Percentiles rank a stretch among this genome's conserved stretches.
Conservation (phyloP, 2,329 filamentous ascomycete species). For the Monosporascus ibericus region DNA sequence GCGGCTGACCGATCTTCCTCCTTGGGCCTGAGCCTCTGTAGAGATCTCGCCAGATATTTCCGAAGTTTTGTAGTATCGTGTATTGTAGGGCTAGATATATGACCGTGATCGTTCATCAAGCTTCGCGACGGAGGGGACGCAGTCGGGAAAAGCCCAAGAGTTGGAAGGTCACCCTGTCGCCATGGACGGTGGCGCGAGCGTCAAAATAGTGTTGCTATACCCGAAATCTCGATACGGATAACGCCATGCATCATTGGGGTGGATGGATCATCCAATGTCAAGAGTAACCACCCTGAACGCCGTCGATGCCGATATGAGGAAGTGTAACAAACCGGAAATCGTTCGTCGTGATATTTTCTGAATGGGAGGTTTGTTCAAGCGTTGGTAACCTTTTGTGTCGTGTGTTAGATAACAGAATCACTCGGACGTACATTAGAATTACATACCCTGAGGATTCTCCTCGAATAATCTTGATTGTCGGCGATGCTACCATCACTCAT, state of each 20-base stretch:
- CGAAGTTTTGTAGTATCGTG: conserved; percentile 8
- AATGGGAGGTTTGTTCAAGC: conserved; percentile 19
- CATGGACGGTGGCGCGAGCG: conserved; percentile 15
- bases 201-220: conserved; percentile 16
- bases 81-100: not conserved
- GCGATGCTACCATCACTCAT: conserved; percentile 94
- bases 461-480: conserved; percentile 94
- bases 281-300: conserved; percentile 27
- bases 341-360: conserved; percentile 27
- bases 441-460: conserved; percentile 87
- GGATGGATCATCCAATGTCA: conserved; percentile 25
- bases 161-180: conserved; percentile 12
- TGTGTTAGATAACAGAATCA: conserved; percentile 4
- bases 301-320: conserved; percentile 28
- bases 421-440: not conserved
- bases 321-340: conserved; percentile 24
- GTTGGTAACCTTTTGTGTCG: conserved; percentile 25
- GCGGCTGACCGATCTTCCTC: conserved; percentile 7
- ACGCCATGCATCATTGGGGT: conserved; percentile 26
- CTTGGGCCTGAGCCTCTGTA: conserved; percentile 15
- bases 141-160: conserved; percentile 13
- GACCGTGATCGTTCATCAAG: conserved; percentile 8
- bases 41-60: conserved; percentile 19
- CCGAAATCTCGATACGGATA: conserved; percentile 25
- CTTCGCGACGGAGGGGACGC: conserved; percentile 25